These are phyloP conservation scores for Acanthamoeba pearcei DNA, from an alignment of 208 protist genomes.

Conservation along the genomic window DNA sequence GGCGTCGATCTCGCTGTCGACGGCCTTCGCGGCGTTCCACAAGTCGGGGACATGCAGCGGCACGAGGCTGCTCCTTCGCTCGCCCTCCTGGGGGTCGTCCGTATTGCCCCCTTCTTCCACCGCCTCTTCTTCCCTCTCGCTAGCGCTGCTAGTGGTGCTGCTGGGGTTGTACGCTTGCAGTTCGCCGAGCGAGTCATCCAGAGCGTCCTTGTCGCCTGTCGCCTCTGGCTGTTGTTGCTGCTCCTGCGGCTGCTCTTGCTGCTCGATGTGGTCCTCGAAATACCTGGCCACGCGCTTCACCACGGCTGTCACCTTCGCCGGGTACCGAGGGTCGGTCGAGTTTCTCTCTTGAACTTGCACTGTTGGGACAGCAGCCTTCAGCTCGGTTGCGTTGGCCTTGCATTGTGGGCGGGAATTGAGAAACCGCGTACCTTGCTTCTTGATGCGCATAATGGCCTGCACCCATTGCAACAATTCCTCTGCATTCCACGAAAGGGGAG, in stretches of 20 bases:
- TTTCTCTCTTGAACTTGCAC: not conserved
- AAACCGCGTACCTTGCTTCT: not conserved
- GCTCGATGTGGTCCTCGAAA: not conserved
- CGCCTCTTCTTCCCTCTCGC: not conserved
- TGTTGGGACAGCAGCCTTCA: not conserved
- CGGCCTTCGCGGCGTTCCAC: not conserved
- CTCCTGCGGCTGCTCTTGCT: not conserved
- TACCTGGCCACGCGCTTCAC: not conserved
- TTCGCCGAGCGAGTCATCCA: not conserved
- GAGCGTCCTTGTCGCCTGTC: not conserved
- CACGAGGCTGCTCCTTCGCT: not conserved
- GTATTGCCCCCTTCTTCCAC: not conserved
- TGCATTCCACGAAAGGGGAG: not conserved
- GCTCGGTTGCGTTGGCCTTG: not conserved
- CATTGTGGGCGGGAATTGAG: not conserved
- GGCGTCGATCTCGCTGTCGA: not conserved
- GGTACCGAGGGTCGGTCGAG: not conserved
- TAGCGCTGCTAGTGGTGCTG: too few species aligned
- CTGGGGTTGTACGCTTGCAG: not conserved
- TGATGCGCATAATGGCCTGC: not conserved
- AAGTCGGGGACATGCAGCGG: not conserved
- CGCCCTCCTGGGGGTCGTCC: not conserved
- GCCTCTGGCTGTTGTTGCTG: not conserved
- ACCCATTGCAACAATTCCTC: constrained; percentile 14
- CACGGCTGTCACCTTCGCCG: not conserved